Base-by-base conservation (phyloP, 495 filamentous ascomycete genomes). In the Cercophora samala region DNA sequence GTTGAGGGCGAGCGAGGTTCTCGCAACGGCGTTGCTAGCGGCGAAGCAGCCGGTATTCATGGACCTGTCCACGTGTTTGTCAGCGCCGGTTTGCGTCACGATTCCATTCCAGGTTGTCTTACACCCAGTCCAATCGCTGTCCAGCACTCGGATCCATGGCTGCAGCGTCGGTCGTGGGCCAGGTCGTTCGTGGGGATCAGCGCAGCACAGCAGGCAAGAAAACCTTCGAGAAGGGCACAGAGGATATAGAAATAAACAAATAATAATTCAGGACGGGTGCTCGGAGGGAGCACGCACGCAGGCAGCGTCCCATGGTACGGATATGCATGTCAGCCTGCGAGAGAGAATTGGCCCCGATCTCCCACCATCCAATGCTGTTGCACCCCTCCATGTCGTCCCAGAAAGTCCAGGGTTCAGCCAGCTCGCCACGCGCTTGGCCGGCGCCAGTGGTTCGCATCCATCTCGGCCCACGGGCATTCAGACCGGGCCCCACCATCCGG, bases 11-110 rank as follows among this genome's bases (percentile, higher is more conserved):
- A 62, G 59, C 64, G 68, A 66, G 23, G 77, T 74, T 21, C 73
- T 74, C 37, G 72, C 63, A 46, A 81, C 78, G 58, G 75, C 72
- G 63, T 69, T 72, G 63, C 75, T 69, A 5, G 80, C 76, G 8
- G 74, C 73, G 55, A 76, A 76, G 69, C 82, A 85, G 18, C 72
- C 73, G 22, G 74, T 74, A 54, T 76, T 75, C 58, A 84, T 80
- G 55, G 79, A 78, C 66, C 78, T 80, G 71, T 55, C 2, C 32
- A 26, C 15, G 32, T 55, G 18, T 15, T 8, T 6, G 62, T 24
- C 60, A 59, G 21, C 8, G 13, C 0, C 17, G 15, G 15, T 11
- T 23, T 18, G 26, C 2, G 22, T 21, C 37, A 62, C 19, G 21
- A 26, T 22, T 29, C 58, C n/a, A n/a, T n/a, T 53, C 11, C 60